Evolutionary conservation across 2,329 filamentous ascomycete genomes (phyloP).

Genomic region (Xylariaceae sp.): DNA sequence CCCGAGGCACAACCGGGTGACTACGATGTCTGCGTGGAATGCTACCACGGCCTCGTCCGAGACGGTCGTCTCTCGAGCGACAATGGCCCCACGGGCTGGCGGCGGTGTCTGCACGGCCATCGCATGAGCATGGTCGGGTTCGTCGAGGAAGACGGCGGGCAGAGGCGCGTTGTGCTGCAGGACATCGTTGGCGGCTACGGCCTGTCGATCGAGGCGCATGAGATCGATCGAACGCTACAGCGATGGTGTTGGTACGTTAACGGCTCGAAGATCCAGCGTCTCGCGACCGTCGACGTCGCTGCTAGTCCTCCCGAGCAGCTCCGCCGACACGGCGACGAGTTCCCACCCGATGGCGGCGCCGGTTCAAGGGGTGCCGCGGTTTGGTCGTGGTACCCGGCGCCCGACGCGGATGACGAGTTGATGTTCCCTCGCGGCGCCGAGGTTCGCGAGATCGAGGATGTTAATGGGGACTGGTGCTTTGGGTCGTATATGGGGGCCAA

Average conservation of each 20-base stretch:
- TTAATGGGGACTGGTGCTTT: conserved; percentile 87
- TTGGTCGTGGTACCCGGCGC: conserved; percentile 74
- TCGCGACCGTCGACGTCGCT: conserved; percentile 49
- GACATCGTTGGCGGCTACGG: conserved; percentile 74
- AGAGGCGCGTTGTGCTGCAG: conserved; percentile 60
- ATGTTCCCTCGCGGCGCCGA: conserved; percentile 79
- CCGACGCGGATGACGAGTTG: conserved; percentile 65
- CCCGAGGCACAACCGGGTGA: conserved; percentile 56
- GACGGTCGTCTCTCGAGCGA: conserved; percentile 62
- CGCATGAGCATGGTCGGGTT: conserved; percentile 80
- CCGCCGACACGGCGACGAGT: conserved; percentile 30
- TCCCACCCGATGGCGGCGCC: conserved; percentile 71
- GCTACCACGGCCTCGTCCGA: conserved; percentile 64
- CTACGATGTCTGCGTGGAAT: conserved; percentile 77
- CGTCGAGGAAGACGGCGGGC: conserved; percentile 60
- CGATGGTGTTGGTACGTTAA: conserved; percentile 48
- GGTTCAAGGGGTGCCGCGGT: conserved; percentile 58
- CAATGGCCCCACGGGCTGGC: conserved; percentile 77
- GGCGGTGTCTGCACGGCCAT: conserved; percentile 73
- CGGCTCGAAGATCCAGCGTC: conserved; percentile 37
- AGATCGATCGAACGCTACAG: conserved; percentile 37
- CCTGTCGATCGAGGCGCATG: conserved; percentile 54
- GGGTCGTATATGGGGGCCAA: conserved; percentile 76
- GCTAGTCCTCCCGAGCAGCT: conserved; percentile 35
- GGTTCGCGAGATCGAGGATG: conserved; percentile 74